A percentile compares a stretch with the other conserved stretches of the same genome.
Conservation (phyloP, 768 basidiomycete species). For the Melanogaster broomeanus region DNA sequence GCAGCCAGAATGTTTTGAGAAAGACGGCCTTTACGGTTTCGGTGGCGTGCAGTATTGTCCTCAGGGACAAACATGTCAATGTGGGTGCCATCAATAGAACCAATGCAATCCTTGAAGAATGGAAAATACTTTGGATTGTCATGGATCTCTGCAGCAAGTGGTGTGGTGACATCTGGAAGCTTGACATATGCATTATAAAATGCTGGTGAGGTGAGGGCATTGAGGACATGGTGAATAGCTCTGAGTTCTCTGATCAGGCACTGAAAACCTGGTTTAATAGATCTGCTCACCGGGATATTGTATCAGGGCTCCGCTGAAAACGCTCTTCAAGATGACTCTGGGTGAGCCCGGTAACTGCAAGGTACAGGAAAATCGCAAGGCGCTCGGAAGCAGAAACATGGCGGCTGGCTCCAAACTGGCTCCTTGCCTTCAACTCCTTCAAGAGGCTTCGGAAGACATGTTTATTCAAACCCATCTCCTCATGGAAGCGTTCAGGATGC, state of each 20-base stretch:
- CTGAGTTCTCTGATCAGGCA: no score
- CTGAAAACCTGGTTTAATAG: no score
- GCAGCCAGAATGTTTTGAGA: neutral
- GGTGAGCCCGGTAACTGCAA: neutral
- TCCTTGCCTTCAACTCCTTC: neutral
- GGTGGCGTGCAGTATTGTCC: no score
- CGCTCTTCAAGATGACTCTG: neutral
- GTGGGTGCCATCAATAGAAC: no score
- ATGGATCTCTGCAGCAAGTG: no score
- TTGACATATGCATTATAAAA: no score
- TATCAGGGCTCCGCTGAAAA: neutral
- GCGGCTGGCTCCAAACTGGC: neutral
- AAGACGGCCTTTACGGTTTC: neutral
- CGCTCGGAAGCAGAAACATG: neutral
- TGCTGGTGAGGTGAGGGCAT: no score
- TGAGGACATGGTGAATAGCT: no score
- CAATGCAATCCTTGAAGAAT: no score
- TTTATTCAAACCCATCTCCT: neutral
- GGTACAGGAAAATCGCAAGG: neutral
- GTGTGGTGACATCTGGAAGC: no score
- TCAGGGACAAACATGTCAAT: no score
- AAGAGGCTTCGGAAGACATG: neutral
- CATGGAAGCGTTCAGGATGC: constrained; percentile 17
- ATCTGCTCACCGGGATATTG: neutral
- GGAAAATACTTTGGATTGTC: no score